Evolutionary conservation across 352 stramenopile genomes (phyloP).

Genomic region (Phytophthora sp.): DNA sequence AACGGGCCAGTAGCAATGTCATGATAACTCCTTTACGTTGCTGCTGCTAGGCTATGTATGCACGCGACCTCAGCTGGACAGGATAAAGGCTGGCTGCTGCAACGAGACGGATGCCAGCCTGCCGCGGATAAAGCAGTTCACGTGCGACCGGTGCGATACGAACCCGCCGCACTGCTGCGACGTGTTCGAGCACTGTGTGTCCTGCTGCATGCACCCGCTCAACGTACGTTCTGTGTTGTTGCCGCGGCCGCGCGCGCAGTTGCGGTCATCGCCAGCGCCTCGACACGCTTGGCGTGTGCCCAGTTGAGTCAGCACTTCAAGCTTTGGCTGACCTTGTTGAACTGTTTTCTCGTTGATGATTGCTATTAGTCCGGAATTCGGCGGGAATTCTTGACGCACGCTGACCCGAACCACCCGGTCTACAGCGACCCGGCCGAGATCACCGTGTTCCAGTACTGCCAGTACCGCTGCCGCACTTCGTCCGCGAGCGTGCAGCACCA

Average conservation of each 20-base stretch:
- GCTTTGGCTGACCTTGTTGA: constrained; percentile 15
- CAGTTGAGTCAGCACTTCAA: constrained; percentile 8
- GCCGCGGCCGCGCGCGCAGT: neutral
- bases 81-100: constrained; percentile 55
- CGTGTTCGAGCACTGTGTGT: constrained; percentile 74
- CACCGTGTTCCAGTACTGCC: constrained; percentile 75
- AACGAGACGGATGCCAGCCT: constrained; percentile 57
- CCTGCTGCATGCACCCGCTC: constrained; percentile 81
- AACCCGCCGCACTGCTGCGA: constrained; percentile 75
- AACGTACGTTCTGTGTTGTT: constrained; percentile 47
- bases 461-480: constrained; percentile 76
- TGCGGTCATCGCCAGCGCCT: neutral
- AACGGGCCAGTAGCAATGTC: neutral
- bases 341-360: constrained; percentile 9
- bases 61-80: constrained; percentile 51
- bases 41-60: constrained; percentile 51
- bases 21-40: neutral
- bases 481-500: constrained; percentile 80
- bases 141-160: constrained; percentile 68
- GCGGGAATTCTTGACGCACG: constrained; percentile 65
- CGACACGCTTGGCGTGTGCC: neutral
- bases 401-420: constrained; percentile 63
- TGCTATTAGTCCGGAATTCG: constrained; percentile 52
- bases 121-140: constrained; percentile 63
- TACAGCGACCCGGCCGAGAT: constrained; percentile 60